phyloP scores from a whole-genome alignment of 805 yeast species.

The Torulaspora quercuum region DNA sequence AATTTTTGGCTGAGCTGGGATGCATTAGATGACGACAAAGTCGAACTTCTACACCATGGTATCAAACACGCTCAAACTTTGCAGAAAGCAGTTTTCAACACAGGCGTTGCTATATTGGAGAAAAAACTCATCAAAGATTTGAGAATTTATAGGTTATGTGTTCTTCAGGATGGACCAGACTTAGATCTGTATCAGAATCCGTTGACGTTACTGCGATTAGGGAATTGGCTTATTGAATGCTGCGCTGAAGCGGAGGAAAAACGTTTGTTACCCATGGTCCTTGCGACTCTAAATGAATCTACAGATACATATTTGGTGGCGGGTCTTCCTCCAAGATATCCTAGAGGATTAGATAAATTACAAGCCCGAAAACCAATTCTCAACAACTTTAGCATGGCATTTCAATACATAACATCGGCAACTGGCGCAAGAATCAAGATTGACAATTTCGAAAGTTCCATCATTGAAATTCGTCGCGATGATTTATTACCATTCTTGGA shows the following conservation, averaged over 20 bases:
- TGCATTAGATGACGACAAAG: constrained; percentile 48
- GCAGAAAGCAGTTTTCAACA: constrained; percentile 78
- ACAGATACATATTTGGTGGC: constrained; percentile 81
- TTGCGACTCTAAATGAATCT: constrained; percentile 73
- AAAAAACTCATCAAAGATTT: constrained; percentile 75
- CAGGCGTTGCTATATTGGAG: constrained; percentile 88
- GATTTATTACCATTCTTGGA: constrained; percentile 88
- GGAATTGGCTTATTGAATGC: constrained; percentile 87
- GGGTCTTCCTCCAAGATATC: constrained; percentile 83
- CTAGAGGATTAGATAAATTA: constrained; percentile 43
- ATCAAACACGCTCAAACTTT: constrained; percentile 76
- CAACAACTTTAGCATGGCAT: constrained; percentile 86
- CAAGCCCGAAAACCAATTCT: constrained; percentile 45
- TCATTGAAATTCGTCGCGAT: constrained; percentile 83
- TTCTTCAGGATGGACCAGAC: constrained; percentile 85
- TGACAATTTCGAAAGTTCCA: constrained; percentile 92
- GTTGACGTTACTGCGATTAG: constrained; percentile 74
- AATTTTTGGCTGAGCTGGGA: constrained; percentile 73
- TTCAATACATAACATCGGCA: constrained; percentile 77
- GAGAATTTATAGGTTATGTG: constrained; percentile 78
- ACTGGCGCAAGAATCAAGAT: constrained; percentile 87
- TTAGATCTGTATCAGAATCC: constrained; percentile 79
- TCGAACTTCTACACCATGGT: constrained; percentile 45
- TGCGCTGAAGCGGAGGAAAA: constrained; percentile 72
- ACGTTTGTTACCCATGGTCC: constrained; percentile 70